phyloP scores from a whole-genome alignment of 2,329 filamentous ascomycete genomes.

The Zasmidium cellare region DNA sequence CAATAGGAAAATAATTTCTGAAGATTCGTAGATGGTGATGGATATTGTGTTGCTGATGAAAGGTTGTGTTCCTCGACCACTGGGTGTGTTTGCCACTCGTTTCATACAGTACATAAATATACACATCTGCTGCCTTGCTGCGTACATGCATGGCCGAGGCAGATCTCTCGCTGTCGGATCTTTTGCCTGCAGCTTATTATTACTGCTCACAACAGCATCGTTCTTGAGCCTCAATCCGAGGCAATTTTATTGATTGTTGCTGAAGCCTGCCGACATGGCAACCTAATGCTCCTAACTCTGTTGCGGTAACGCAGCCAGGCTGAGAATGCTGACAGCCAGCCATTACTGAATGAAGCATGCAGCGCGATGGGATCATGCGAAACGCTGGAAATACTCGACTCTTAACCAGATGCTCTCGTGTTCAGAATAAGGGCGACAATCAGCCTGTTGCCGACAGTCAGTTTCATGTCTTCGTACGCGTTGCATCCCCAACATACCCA shows the following conservation, averaged over 20 bases:
- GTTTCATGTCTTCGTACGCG: background rate
- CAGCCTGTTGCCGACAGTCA: slow-evolving; percentile 55
- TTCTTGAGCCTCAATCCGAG: background rate
- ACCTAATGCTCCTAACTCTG: background rate
- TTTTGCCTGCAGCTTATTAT: background rate
- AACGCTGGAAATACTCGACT: background rate
- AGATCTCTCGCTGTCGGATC: background rate
- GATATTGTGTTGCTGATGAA: too few species aligned
- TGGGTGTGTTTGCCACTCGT: too few species aligned
- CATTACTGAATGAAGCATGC: background rate
- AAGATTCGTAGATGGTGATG: too few species aligned
- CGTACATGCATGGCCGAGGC: background rate
- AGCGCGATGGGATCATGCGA: background rate
- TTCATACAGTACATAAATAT: background rate
- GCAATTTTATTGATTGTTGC: background rate
- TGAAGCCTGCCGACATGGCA: background rate
- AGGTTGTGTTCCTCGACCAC: too few species aligned
- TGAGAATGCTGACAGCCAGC: background rate
- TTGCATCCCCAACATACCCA: slow-evolving; percentile 63
- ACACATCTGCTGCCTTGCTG: background rate
- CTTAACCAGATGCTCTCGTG: slow-evolving; percentile 51
- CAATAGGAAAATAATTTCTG: too few species aligned
- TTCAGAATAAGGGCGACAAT: slow-evolving; percentile 94
- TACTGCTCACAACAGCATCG: background rate
- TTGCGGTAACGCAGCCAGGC: background rate